These are phyloP conservation scores for Licmophora abbreviata DNA, from an alignment of 108 stramenopile species.

Conservation along the genomic window DNA sequence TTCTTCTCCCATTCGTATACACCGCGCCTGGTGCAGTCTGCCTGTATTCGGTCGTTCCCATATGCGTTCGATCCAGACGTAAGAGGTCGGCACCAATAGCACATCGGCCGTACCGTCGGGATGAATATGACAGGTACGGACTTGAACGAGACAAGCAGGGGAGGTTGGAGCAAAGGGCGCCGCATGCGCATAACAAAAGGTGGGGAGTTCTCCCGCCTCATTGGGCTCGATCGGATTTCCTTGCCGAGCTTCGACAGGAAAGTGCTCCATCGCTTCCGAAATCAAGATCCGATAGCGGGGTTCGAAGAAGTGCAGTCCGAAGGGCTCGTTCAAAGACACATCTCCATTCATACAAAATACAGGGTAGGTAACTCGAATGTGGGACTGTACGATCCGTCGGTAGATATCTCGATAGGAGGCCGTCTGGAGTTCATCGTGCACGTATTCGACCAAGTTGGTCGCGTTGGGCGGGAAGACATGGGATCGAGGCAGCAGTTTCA, in stretches of 20 bases:
- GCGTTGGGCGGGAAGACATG: too few relatives aligned
- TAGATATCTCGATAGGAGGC: conserved; percentile 45
- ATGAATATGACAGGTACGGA: conserved; percentile 25
- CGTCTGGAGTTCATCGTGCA: conserved; percentile 3
- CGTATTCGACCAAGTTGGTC: conserved; percentile 18
- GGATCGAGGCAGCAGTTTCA: too few relatives aligned
- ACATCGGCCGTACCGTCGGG: conserved; percentile 63
- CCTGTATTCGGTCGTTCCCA: conserved; percentile 34
- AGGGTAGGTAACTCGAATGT: conserved; percentile 39
- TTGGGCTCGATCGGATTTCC: conserved; percentile 15
- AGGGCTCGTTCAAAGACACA: conserved; percentile 29
- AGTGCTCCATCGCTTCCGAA: conserved; percentile 38
- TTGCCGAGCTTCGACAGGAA: conserved; percentile 30
- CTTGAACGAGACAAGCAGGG: conserved; percentile 51
- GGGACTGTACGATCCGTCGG: conserved; percentile 29
- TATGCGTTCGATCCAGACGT: conserved; percentile 46
- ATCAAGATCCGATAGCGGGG: conserved; percentile 67
- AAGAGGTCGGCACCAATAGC: conserved; percentile 31
- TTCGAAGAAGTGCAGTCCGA: conserved; percentile 69
- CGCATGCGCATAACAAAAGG: conserved; percentile 47
- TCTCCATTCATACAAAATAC: conserved; percentile 59
- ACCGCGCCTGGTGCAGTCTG: conserved; percentile 30
- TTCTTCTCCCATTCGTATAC: conserved; percentile 51
- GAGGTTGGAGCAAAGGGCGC: conserved; percentile 17
- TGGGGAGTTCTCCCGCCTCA: conserved; percentile 1